Base-by-base conservation (phyloP, 2,329 filamentous ascomycete species). In the Cladosporium sp. region DNA sequence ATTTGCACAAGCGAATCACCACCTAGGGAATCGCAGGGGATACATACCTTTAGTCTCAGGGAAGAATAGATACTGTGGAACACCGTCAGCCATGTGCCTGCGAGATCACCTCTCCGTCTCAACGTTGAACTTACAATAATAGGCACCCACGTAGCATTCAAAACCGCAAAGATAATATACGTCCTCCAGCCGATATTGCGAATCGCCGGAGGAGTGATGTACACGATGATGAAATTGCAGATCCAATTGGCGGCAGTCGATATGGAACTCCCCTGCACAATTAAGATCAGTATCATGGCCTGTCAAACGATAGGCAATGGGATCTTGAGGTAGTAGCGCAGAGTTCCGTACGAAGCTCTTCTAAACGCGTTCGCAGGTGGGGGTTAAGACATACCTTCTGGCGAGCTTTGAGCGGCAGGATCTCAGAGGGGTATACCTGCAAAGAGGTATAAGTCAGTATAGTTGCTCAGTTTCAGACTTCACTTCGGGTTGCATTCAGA, bases 131-230 rank as follows among this genome's bases (percentile, higher is more conserved):
- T 60, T 48, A 60, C 58, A 7, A 69, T 69, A 30, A 69, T 69
- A 4, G 68, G 68, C 5, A 69, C 67, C 63, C 61, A 64, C n/a
- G 36, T 26, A 48, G 58, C 58, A 28, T 60, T 60, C 18, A 60
- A 25, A 14, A 66, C 70, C 7, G 70, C 70, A 49, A 72, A 71
- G 48, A 72, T 70, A 68, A 82, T 86, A 71, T 86, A 87, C 2
- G 84, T 86, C 67, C 81, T 76, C 70, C 85, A 87, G 0, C 77
- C 75, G 65, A 87, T 86, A 65, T 80, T 84, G 10, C 78, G 75
- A 68, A 89, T 86, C 5, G 86, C 85, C 7, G 86, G 82, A 0
- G 87, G 87, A 0, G 86, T 88, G 59, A 89, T 85, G 83, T 89
- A 88, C 58, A 90, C 88, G 26, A 90, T 85, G 72, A 89, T 79